Evolutionary conservation across 768 basidiomycete species (phyloP), one percentile per base, ranked within the genome.

Genomic region (Lentinus tigrinus): DNA sequence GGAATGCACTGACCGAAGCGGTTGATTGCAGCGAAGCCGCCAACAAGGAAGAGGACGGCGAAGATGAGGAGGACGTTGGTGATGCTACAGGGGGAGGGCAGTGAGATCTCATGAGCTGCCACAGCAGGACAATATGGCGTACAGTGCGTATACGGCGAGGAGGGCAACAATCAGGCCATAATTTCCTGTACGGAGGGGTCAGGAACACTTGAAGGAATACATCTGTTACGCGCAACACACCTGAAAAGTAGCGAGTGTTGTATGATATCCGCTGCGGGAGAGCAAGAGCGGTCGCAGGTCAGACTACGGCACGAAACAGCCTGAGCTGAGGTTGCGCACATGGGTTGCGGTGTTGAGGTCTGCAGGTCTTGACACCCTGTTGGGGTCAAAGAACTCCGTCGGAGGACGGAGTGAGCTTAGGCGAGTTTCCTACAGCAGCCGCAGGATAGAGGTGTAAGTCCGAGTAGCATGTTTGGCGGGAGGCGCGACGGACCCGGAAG

Each of bases 161-260:
- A 84, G 71, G 57, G 82, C 83, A 17, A 94, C 77, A 66, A 95
- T 82, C 69, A 93, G 72, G 46, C 87, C 81, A 75, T 98, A 98
- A 74, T 98, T 98, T 53, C 93, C 92, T 83, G 74, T 62, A 61
- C 62, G 71, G 5, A 28, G 16, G 16, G 17, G 14, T 10, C 23
- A 52, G 42, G 34, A 34, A 23, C 7, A 47, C 17, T 38, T 16
- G 0, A 10, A 9, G 31, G 34, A 28, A 16, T 8, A 14, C 17
- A 54, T 38, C 42, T 24, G 23, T 10, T 27, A 24, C 11, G 11
- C 34, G 17, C 38, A 39, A 52, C 53, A 54, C 60, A 87, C 87
- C 88, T 56, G 90, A 92, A 74, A 91, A 92, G 70, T 91, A 92
- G 48, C 90, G 87, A 39, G 93, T 94, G 77, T 96, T 96, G 78